Conservation (phyloP, 2,329 filamentous ascomycete species). For the Botrytis byssoidea region DNA sequence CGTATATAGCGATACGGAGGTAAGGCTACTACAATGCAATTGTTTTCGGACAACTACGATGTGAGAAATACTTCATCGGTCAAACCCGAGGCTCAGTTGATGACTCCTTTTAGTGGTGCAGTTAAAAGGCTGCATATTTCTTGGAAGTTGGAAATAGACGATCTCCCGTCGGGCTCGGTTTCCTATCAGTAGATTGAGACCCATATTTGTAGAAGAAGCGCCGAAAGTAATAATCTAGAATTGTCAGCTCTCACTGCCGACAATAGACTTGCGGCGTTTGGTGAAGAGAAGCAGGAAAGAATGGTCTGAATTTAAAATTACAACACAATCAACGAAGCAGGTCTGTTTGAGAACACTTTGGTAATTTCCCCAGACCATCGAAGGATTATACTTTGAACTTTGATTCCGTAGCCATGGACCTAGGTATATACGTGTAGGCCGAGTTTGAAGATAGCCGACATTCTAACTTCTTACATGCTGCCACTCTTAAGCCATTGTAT, state of each 20-base stretch:
- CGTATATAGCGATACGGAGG: neutral
- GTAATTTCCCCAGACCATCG: neutral
- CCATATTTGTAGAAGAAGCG: neutral
- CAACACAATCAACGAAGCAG: neutral
- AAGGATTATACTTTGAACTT: neutral
- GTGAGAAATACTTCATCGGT: neutral
- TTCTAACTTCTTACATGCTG: neutral
- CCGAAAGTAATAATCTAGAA: neutral
- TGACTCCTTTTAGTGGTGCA: neutral
- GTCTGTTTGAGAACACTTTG: neutral
- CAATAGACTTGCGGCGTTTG: neutral
- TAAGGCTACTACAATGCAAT: neutral
- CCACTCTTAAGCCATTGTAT: neutral
- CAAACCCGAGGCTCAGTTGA: neutral
- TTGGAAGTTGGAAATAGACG: slow-evolving; percentile 1
- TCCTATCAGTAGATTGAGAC: neutral
- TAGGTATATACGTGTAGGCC: neutral
- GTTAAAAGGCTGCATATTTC: neutral
- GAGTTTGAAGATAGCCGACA: neutral
- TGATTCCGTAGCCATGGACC: neutral
- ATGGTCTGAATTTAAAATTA: neutral
- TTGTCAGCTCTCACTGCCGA: neutral
- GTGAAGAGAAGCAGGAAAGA: neutral
- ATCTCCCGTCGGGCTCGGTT: slow-evolving; percentile 8
- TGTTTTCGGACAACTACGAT: neutral